Conservation (phyloP, 805 yeast genomes). For the Myxozyma nipponensis region DNA sequence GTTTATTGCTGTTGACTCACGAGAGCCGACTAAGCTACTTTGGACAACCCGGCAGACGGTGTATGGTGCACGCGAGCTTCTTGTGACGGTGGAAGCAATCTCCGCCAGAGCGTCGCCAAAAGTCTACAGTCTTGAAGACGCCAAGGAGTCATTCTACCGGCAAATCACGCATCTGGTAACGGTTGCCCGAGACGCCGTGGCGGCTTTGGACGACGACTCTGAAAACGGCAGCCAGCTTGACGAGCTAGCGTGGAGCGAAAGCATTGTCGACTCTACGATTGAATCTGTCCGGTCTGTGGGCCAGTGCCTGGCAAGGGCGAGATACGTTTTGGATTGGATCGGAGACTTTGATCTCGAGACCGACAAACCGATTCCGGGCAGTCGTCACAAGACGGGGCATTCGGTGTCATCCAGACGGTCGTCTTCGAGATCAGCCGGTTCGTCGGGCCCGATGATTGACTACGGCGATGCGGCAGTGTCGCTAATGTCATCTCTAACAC, state of each 20-base stretch:
- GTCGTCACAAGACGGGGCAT: slow-evolving; percentile 1
- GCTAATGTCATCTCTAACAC: not conserved
- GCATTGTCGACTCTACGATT: slow-evolving; percentile 30
- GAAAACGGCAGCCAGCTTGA: not conserved
- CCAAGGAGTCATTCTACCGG: slow-evolving; percentile 37
- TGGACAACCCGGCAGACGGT: slow-evolving; percentile 39
- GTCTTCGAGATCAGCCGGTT: not conserved
- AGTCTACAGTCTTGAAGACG: slow-evolving; percentile 33
- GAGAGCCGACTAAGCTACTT: slow-evolving; percentile 31
- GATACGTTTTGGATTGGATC: slow-evolving; percentile 29
- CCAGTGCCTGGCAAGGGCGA: slow-evolving; percentile 35
- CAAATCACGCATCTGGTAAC: slow-evolving; percentile 37
- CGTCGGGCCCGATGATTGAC: not conserved
- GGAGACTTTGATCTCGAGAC: slow-evolving; percentile 34
- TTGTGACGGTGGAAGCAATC: slow-evolving; percentile 38
- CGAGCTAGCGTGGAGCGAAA: slow-evolving; percentile 6
- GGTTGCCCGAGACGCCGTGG: slow-evolving; percentile 39
- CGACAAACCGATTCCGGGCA: slow-evolving; percentile 6
- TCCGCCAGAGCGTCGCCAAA: slow-evolving; percentile 31
- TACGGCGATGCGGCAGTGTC: not conserved
- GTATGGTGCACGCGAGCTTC: slow-evolving; percentile 41
- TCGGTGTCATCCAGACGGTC: slow-evolving; percentile 1
- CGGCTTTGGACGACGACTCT: slow-evolving; percentile 13
- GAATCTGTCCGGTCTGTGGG: slow-evolving; percentile 37
- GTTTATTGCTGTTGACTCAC: slow-evolving; percentile 32